Evolutionary conservation across 2,329 filamentous ascomycete species (phyloP).

Genomic region (Didymella lethalis): DNA sequence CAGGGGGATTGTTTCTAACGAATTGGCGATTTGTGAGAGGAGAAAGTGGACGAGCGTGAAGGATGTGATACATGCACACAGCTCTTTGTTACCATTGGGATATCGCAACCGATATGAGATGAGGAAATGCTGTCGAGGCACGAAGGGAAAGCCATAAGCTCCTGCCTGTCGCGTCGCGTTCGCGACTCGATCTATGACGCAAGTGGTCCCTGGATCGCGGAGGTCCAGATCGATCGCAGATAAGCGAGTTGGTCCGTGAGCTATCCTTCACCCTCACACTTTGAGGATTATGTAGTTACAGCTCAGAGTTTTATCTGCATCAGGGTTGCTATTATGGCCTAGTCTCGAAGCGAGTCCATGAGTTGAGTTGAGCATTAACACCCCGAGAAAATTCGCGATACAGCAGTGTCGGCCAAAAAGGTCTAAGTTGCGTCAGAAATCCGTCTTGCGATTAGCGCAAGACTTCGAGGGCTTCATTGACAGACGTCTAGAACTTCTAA

Average conservation of each 20-base stretch:
- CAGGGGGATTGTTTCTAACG: neutral
- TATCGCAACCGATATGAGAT: neutral
- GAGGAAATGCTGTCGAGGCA: no score
- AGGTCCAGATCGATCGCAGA: conserved; percentile 32
- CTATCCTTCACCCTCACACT: neutral
- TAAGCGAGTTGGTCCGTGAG: conserved; percentile 27
- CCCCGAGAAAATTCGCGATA: no score
- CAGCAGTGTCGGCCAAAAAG: no score
- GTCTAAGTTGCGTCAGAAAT: no score
- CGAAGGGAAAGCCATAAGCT: neutral
- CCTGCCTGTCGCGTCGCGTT: conserved; percentile 28
- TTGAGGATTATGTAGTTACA: neutral
- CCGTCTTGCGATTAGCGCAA: no score
- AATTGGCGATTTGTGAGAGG: neutral
- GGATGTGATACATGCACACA: neutral
- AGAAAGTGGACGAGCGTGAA: neutral
- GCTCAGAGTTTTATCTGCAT: no score
- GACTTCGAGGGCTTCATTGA: no score
- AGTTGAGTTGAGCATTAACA: no score
- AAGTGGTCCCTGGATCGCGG: conserved; percentile 36
- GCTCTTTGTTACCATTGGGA: no score
- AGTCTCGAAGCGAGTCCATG: no score
- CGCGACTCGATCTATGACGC: conserved; percentile 42
- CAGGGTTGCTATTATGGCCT: no score
- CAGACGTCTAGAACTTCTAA: no score